Evolutionary conservation across 306 rosid species (phyloP).

Genomic region (Ochetophila trinervis): DNA sequence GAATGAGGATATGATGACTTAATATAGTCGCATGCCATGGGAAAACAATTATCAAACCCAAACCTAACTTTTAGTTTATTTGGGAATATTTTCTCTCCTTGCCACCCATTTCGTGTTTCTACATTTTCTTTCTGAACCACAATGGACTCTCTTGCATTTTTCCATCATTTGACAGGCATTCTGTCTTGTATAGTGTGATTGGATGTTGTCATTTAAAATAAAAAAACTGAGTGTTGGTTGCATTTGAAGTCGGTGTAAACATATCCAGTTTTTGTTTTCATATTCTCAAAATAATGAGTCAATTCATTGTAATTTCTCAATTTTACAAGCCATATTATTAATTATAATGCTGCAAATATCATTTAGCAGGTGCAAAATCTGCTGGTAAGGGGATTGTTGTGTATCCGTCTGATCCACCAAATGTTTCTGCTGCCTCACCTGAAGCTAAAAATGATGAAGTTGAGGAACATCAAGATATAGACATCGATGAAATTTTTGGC

Average conservation of each 20-base stretch:
- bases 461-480: conserved; percentile 69
- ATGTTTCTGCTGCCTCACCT: conserved; percentile 42
- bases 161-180: not conserved
- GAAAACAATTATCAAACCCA: not conserved
- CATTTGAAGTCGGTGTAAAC: no score
- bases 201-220: not conserved
- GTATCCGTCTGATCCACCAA: conserved; percentile 44
- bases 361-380: conserved; percentile 52
- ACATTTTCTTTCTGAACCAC: not conserved
- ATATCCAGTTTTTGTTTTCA: not conserved
- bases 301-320: not conserved
- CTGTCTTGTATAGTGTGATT: no score
- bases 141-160: not conserved
- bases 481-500: conserved; percentile 69
- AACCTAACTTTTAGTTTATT: not conserved
- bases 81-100: not conserved
- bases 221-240: not conserved
- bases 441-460: conserved; percentile 50
- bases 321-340: conserved; percentile 8
- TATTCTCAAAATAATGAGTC: not conserved
- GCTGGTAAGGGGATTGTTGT: conserved; percentile 42
- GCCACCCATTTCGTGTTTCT: not conserved
- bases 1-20: not conserved
- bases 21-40: not conserved
- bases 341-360: conserved; percentile 21